Percentiles rank a stretch among this genome's conserved stretches.
Conservation (phyloP, 2,329 filamentous ascomycete species). For the Claviceps cyperi region DNA sequence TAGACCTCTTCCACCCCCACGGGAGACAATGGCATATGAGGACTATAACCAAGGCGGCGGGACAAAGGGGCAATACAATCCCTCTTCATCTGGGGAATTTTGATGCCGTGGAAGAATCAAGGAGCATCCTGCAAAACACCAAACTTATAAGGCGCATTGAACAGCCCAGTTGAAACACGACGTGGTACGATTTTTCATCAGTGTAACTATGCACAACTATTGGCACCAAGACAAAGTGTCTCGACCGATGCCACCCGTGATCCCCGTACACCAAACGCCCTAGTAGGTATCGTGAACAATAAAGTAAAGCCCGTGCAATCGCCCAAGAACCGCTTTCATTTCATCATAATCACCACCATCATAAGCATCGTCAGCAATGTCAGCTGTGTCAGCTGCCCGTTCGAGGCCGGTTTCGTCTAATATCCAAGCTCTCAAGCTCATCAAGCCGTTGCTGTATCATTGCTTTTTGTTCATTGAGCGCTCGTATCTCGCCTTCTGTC, state of each 20-base stretch:
- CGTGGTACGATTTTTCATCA: too few relatives aligned
- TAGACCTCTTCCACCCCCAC: constrained; percentile 7
- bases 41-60: too few relatives aligned
- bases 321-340: background rate
- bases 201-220: too few relatives aligned
- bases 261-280: constrained; percentile 1
- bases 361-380: background rate
- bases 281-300: constrained; percentile 3
- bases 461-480: constrained; percentile 20
- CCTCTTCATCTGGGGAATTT: too few relatives aligned
- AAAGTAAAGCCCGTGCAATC: background rate
- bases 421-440: constrained; percentile 14
- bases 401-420: background rate
- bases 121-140: too few relatives aligned
- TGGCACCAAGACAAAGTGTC: background rate
- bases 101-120: too few relatives aligned
- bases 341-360: background rate
- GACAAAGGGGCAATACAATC: too few relatives aligned
- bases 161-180: too few relatives aligned
- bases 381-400: background rate
- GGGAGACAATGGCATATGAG: background rate
- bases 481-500: constrained; percentile 18
- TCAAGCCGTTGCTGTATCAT: constrained; percentile 22
- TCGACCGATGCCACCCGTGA: background rate
- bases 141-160: too few relatives aligned